Evolutionary conservation across 352 stramenopile genomes (phyloP).

Genomic region (Phytophthora pisi): DNA sequence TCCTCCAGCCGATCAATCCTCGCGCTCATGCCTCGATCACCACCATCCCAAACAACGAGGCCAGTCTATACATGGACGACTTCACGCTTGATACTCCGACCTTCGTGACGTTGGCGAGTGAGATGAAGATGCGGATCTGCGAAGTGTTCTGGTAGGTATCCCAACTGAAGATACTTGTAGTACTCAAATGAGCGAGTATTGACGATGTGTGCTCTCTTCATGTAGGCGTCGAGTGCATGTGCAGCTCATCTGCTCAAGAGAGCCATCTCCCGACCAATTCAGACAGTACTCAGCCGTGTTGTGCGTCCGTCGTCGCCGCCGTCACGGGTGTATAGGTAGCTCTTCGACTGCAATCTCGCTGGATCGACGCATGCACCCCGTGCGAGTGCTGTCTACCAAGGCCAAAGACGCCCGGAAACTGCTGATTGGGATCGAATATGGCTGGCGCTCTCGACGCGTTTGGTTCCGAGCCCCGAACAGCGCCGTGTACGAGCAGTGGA

Average conservation of each 20-base stretch:
- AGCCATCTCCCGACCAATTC: constrained; percentile 20
- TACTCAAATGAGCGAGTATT: background rate
- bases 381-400: constrained; percentile 24
- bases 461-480: constrained; percentile 29
- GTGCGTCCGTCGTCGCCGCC: constrained; percentile 22
- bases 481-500: constrained; percentile 36
- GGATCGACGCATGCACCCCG: constrained; percentile 32
- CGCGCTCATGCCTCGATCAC: constrained; percentile 18
- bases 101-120: constrained; percentile 29
- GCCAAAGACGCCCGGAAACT: constrained; percentile 26
- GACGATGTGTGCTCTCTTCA: constrained; percentile 3
- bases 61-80: constrained; percentile 35
- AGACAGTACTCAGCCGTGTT: constrained; percentile 25
- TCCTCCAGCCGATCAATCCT: constrained; percentile 24
- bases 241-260: constrained; percentile 30
- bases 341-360: constrained; percentile 25
- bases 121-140: constrained; percentile 32
- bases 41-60: constrained; percentile 32
- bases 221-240: constrained; percentile 22
- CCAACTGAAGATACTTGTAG: background rate
- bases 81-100: constrained; percentile 27
- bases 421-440: constrained; percentile 32
- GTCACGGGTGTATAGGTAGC: constrained; percentile 22
- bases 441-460: constrained; percentile 22
- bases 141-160: constrained; percentile 31